Conservation (phyloP, 1,284 basidiomycete genomes). For the Heterobasidion parviporum region DNA sequence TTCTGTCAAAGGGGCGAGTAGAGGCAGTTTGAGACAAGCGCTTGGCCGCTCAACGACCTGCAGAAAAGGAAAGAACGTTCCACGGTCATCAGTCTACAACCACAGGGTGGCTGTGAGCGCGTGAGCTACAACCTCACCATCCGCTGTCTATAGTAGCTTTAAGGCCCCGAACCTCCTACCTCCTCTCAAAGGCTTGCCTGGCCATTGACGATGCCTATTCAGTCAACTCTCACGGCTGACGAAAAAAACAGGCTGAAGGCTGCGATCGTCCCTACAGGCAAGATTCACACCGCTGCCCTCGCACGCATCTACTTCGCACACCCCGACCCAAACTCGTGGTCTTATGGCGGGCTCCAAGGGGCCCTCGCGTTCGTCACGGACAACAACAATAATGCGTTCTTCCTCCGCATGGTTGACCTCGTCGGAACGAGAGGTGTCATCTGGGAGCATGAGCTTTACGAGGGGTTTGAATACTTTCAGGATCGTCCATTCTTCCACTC, state of each 20-base stretch:
- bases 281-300: constrained; percentile 73
- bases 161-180: too few species aligned
- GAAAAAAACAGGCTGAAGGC: constrained; percentile 76
- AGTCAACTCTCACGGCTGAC: constrained; percentile 58
- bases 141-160: too few species aligned
- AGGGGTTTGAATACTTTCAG: constrained; percentile 76
- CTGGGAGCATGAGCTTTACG: constrained; percentile 93
- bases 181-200: too few species aligned
- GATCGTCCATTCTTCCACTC: constrained; percentile 93
- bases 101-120: too few species aligned
- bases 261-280: constrained; percentile 51
- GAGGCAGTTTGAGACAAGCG: too few species aligned
- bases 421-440: constrained; percentile 79
- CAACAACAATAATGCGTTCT: constrained; percentile 47
- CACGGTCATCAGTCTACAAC: too few species aligned
- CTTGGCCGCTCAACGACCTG: too few species aligned
- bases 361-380: constrained; percentile 71
- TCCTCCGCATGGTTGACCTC: constrained; percentile 78
- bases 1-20: too few species aligned
- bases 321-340: constrained; percentile 71
- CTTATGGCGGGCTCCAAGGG: constrained; percentile 80
- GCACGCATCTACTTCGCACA: constrained; percentile 85
- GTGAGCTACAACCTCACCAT: too few species aligned
- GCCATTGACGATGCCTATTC: constrained; percentile 48
- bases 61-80: too few species aligned